Percentiles rank a stretch among this genome's conserved stretches.
phyloP scores from a whole-genome alignment of 805 yeast genomes.

The Lipomyces orientalis region DNA sequence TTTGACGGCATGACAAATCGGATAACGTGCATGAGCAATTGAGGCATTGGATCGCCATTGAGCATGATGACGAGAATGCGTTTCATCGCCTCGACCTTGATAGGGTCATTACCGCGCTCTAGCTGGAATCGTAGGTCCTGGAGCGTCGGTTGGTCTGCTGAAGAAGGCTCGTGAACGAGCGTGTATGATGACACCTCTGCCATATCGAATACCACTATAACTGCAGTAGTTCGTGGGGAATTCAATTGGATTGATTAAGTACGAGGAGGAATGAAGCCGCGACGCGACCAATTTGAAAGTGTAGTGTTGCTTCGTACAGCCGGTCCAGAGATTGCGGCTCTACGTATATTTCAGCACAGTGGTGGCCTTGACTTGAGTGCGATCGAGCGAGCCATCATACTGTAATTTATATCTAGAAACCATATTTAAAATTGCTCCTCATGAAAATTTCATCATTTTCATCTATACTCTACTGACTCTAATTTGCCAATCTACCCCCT shows the following conservation, averaged over 20 bases:
- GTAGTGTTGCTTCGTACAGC: background rate
- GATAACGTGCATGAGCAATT: conserved; percentile 92
- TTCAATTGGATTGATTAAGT: background rate
- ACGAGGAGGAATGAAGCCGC: background rate
- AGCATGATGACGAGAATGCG: conserved; percentile 82
- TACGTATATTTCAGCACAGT: background rate
- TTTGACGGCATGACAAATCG: conserved; percentile 97
- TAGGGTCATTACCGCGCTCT: conserved; percentile 89
- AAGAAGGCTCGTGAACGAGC: conserved; percentile 37
- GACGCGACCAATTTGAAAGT: background rate
- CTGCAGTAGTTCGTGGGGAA: background rate
- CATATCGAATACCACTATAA: conserved; percentile 15
- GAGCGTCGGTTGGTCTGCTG: conserved; percentile 53
- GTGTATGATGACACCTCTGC: conserved; percentile 36
- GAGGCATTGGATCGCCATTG: conserved; percentile 92
- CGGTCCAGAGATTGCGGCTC: background rate
- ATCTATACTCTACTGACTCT: no score
- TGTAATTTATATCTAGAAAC: background rate
- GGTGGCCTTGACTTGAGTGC: background rate
- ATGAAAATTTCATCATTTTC: no score
- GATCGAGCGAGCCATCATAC: background rate
- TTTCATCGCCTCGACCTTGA: conserved; percentile 88
- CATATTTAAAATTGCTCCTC: background rate
- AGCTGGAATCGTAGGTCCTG: conserved; percentile 76
- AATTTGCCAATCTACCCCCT: no score